Evolutionary conservation across 345 rosid genomes (phyloP), one percentile per base, ranked within the genome.

Genomic region (Carallia pectinifolia): DNA sequence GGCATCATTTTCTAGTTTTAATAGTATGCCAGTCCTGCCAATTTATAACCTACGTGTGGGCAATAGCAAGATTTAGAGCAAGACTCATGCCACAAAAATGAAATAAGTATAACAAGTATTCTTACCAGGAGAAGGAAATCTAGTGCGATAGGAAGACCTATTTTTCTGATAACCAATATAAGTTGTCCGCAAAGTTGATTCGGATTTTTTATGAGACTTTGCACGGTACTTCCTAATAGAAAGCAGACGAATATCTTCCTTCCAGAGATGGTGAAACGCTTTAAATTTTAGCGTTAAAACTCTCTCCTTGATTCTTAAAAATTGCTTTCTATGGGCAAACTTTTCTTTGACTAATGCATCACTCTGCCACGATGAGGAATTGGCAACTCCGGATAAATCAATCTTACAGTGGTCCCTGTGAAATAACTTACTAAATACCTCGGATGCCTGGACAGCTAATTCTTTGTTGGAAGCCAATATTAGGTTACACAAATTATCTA

Each of bases 261-360:
- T 92, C 99, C 99, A 96, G 23, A 82, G 71, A 69, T 83, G 88
- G 71, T 82, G 86, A 78, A 88, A 83, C 29, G 86, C 91, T 82
- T 85, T 96, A 74, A 85, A 92, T 84, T 96, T 89, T 44, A 92
- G 89, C 31, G 84, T 77, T 53, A 89, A 72, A 68, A 84, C 86
- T 80, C 87, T 90, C 88, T 96, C 98, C 83, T 90, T 87, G 62
- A 87, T 86, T 79, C 80, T 88, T 58, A 81, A 54, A 62, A 79
- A 74, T 63, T 50, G 81, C 77, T 80, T 80, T 81, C 80, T 86
- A 67, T 27, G 72, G 6, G 72, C 77, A 80, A 92, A 64, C 60
- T 80, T 87, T 67, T 85, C 85, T 76, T 76, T 73, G 38, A 90
- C 71, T 29, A 64, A 74, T 3, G 78, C 65, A 75, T 85, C 81